phyloP scores from a whole-genome alignment of 2,329 filamentous ascomycete species.

The Aspergillus alliaceus region DNA sequence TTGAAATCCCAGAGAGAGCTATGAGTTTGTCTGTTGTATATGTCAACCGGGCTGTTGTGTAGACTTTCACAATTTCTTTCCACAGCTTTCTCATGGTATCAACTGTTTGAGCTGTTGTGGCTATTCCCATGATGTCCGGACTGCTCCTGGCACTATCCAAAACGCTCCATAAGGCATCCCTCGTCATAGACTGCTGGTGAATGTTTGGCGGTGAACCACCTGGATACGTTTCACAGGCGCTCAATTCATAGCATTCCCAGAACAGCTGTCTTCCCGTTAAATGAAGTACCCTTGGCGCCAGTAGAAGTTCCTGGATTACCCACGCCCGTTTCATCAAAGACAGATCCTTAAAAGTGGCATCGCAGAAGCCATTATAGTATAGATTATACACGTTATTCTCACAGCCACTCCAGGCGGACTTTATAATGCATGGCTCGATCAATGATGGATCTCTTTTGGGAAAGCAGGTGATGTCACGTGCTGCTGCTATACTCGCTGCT shows the following conservation, averaged over 20 bases:
- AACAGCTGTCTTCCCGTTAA: not conserved
- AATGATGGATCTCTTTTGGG: not conserved
- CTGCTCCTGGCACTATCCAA: not conserved
- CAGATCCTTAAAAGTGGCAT: not conserved
- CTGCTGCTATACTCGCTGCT: not conserved
- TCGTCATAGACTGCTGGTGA: not conserved
- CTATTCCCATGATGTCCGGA: not conserved
- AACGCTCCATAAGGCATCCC: not conserved
- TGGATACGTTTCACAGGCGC: not conserved
- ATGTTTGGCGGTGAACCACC: not conserved
- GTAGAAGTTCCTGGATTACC: not conserved
- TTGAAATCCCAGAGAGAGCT: not conserved
- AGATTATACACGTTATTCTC: not conserved
- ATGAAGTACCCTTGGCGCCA: not conserved
- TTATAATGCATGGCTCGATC: not conserved
- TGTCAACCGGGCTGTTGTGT: not conserved
- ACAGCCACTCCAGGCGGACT: not conserved
- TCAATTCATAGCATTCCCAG: not conserved
- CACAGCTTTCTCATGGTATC: not conserved
- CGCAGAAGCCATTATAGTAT: not conserved
- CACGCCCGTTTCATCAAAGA: not conserved
- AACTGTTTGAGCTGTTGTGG: not conserved
- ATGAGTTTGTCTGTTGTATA: not conserved
- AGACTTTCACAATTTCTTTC: not conserved
- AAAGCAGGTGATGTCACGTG: not conserved